These are phyloP conservation scores for Multifurca ochricompacta DNA, from an alignment of 768 basidiomycete genomes.

Conservation along the genomic window DNA sequence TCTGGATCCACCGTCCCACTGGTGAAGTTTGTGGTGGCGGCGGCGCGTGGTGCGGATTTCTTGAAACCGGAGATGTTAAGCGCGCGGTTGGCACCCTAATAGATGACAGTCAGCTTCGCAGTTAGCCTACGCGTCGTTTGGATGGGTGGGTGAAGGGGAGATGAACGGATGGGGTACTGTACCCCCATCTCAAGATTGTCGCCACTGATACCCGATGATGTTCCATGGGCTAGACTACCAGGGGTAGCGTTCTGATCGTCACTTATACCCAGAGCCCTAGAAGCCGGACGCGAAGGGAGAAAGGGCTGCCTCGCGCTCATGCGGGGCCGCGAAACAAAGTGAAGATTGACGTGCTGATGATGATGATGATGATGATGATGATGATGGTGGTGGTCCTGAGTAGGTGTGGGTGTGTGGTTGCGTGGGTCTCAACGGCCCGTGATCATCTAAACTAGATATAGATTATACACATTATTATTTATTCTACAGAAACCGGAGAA, in stretches of 20 bases:
- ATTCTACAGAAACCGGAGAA: slow-evolving; percentile 11
- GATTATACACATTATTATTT: neutral
- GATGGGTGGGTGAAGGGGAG: too few species aligned
- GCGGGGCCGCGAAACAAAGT: too few species aligned
- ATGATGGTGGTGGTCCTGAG: neutral
- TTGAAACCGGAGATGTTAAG: slow-evolving; percentile 13
- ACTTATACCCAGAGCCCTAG: neutral
- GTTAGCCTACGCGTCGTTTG: too few species aligned
- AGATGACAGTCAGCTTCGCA: neutral
- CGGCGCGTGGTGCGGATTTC: neutral
- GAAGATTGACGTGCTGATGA: too few species aligned
- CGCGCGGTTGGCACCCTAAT: neutral
- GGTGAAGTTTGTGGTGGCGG: neutral
- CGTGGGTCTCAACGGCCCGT: slow-evolving; percentile 6
- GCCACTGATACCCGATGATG: too few species aligned
- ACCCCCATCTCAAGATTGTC: too few species aligned
- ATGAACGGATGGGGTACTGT: too few species aligned
- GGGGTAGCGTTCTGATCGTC: neutral
- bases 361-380: neutral
- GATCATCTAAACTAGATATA: neutral
- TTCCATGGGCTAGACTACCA: too few species aligned
- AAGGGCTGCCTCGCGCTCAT: slow-evolving; percentile 19
- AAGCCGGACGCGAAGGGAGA: slow-evolving; percentile 14
- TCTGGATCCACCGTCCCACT: neutral
- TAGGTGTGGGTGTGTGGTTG: too few species aligned